Conservation (phyloP, 2,329 filamentous ascomycete genomes). For the Neonectria ditissima region DNA sequence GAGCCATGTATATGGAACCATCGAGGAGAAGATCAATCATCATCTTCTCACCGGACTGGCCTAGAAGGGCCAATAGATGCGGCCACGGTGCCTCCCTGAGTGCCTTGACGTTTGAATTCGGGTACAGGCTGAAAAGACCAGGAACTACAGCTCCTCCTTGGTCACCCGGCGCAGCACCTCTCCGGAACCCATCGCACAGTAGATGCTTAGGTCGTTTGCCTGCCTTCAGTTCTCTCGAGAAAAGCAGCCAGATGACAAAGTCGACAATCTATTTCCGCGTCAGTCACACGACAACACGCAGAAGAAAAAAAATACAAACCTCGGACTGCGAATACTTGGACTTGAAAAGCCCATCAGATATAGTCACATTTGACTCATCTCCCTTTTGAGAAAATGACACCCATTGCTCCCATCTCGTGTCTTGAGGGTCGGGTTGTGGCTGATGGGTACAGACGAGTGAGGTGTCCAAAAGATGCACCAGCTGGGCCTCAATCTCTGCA, state of each 20-base stretch:
- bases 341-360: conserved; percentile 59
- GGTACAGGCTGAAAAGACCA: conserved; percentile 72
- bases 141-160: conserved; percentile 63
- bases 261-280: conserved; percentile 73
- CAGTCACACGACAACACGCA: conserved; percentile 17
- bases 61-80: conserved; percentile 78
- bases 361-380: conserved; percentile 68
- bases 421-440: conserved; percentile 43
- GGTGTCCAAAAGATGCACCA: conserved; percentile 74
- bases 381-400: conserved; percentile 71
- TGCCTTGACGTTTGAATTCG: conserved; percentile 76
- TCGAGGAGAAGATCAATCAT: conserved; percentile 83
- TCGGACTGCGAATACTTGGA: conserved; percentile 71
- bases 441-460: conserved; percentile 71
- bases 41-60: conserved; percentile 78
- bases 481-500: conserved; percentile 51
- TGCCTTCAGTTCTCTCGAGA: conserved; percentile 65
- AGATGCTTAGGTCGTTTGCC: conserved; percentile 74
- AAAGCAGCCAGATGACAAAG: conserved; percentile 82
- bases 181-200: conserved; percentile 85
- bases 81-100: conserved; percentile 82
- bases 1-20: conserved; percentile 77
- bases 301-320: conserved; percentile 55
- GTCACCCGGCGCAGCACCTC: conserved; percentile 50
- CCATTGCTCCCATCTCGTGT: conserved; percentile 67